phyloP scores from a whole-genome alignment of 1,139 yeast genomes.

The Magnusiomyces suaveolens region DNA sequence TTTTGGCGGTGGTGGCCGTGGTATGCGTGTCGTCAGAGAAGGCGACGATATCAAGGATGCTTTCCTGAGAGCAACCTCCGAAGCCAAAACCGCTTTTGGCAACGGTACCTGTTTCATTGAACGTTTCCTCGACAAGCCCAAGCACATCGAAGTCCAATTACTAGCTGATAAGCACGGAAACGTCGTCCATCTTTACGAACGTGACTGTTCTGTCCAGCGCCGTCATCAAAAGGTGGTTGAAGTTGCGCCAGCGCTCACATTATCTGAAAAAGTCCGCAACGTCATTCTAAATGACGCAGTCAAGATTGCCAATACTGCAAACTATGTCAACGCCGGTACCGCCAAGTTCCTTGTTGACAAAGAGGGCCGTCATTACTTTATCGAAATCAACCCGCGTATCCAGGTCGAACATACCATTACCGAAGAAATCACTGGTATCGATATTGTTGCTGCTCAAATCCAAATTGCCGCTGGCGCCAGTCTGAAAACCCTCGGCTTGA shows the following conservation, averaged over 20 bases:
- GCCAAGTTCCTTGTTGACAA: constrained; percentile 94
- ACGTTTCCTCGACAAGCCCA: constrained; percentile 88
- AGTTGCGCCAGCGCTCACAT: constrained; percentile 95
- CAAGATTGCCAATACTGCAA: constrained; percentile 73
- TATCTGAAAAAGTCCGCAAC: constrained; percentile 74
- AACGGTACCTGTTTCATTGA: constrained; percentile 98
- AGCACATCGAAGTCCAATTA: constrained; percentile 95
- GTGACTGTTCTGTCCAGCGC: constrained; percentile 98
- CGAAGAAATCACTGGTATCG: constrained; percentile 97
- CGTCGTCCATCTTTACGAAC: constrained; percentile 88
- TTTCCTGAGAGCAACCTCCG: constrained; percentile 85
- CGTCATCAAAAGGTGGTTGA: constrained; percentile 99
- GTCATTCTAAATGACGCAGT: constrained; percentile 93
- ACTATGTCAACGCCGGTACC: constrained; percentile 96
- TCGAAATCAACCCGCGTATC: constrained; percentile 97
- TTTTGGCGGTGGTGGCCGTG: constrained; percentile 99
- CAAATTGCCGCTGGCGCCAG: constrained; percentile 99
- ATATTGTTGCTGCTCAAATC: constrained; percentile 95
- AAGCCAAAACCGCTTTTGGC: constrained; percentile 91
- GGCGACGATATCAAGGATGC: constrained; percentile 93
- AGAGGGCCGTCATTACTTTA: constrained; percentile 92
- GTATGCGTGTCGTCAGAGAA: constrained; percentile 97
- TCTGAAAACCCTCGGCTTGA: constrained; percentile 76
- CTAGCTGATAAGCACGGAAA: constrained; percentile 92
- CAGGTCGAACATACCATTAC: constrained; percentile 98